Conservation (phyloP, 306 rosid species). For the Morella rubra region DNA sequence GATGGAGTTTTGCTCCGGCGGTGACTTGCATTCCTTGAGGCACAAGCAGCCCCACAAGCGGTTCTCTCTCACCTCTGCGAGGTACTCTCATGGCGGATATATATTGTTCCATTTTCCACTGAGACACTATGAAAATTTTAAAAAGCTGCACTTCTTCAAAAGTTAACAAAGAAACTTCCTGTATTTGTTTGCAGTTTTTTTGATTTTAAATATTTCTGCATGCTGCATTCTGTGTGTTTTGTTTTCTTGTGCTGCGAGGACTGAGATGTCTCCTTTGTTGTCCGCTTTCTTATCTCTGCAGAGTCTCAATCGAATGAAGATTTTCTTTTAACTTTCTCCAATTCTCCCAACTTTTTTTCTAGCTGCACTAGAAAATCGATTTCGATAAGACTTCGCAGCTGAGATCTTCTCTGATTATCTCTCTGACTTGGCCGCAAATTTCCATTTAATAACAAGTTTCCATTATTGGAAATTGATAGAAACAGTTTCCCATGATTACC, state of each 20-base stretch:
- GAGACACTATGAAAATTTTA: slow-evolving; percentile 4
- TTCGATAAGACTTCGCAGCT: background rate
- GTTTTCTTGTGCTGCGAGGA: slow-evolving; percentile 30
- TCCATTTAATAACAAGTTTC: background rate
- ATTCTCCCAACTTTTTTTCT: background rate
- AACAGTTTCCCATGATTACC: background rate
- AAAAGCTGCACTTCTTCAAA: background rate
- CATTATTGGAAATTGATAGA: slow-evolving; percentile 9
- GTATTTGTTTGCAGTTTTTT: background rate
- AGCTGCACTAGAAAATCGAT: background rate
- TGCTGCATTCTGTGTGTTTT: slow-evolving; percentile 22
- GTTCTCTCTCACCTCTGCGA: slow-evolving; percentile 75
- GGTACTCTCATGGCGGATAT: slow-evolving; percentile 41
- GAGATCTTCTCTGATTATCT: slow-evolving; percentile 25
- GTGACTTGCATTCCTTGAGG: slow-evolving; percentile 85
- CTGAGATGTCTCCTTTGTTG: slow-evolving; percentile 37
- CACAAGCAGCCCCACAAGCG: slow-evolving; percentile 68
- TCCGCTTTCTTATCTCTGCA: slow-evolving; percentile 28
- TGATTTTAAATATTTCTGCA: background rate
- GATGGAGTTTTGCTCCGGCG: slow-evolving; percentile 95
- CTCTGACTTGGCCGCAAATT: slow-evolving; percentile 33
- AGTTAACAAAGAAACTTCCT: background rate
- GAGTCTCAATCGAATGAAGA: slow-evolving; percentile 28
- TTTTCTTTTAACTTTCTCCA: background rate
- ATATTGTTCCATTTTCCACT: background rate